Evolutionary conservation across 345 rosid genomes (phyloP).

Genomic region (Jatropha curcas): DNA sequence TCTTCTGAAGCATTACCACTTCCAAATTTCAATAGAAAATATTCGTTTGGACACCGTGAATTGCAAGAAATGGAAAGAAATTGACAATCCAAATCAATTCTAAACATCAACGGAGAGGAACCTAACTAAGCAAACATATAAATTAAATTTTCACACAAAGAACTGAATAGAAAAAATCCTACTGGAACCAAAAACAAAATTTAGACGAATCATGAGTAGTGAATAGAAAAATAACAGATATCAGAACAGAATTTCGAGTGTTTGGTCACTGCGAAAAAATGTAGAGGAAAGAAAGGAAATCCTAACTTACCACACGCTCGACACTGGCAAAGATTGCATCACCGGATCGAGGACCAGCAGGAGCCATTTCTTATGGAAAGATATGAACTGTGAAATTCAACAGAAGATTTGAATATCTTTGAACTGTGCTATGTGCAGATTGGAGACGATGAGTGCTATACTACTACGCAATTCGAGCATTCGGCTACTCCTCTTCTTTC

Average conservation of each 20-base stretch:
- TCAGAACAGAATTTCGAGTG: not conserved
- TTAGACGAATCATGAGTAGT: too few relatives aligned
- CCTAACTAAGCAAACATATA: not conserved
- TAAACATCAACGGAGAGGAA: not conserved
- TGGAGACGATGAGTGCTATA: too few relatives aligned
- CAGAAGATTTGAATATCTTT: too few relatives aligned
- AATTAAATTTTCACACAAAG: not conserved
- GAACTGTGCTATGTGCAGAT: too few relatives aligned
- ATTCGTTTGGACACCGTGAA: not conserved
- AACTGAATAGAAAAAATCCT: too few relatives aligned
- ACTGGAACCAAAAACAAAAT: too few relatives aligned
- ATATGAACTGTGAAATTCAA: not conserved
- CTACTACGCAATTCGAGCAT: too few relatives aligned
- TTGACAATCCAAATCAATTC: not conserved
- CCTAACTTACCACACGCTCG: slow-evolving; percentile 69
- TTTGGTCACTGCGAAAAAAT: slow-evolving; percentile 4
- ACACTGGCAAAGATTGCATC: slow-evolving; percentile 88
- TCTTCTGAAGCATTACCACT: slow-evolving; percentile 4
- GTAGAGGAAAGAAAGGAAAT: not conserved
- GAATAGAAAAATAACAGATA: too few relatives aligned
- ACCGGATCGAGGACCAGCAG: slow-evolving; percentile 80
- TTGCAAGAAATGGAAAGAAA: not conserved
- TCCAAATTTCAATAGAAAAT: not conserved
- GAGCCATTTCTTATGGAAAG: slow-evolving; percentile 50
- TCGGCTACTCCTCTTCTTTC: too few relatives aligned